These are phyloP conservation scores for Colletotrichum viniferum DNA, from an alignment of 2,329 filamentous ascomycete species.

Conservation along the genomic window DNA sequence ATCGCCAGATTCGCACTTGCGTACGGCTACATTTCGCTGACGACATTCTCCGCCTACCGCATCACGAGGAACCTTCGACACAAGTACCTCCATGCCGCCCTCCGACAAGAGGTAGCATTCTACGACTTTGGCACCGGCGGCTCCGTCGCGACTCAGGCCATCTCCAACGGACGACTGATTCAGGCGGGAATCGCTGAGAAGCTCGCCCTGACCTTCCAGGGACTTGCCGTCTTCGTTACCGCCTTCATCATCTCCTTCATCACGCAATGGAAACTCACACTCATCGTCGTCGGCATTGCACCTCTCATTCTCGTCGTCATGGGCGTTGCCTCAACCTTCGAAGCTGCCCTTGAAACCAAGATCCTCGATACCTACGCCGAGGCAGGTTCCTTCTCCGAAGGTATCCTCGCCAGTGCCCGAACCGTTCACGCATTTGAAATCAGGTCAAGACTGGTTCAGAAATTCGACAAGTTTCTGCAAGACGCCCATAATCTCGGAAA, in stretches of 20 bases:
- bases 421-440: constrained; percentile 50
- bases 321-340: constrained; percentile 27
- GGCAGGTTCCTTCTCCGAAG: constrained; percentile 39
- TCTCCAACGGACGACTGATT: constrained; percentile 48
- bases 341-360: constrained; percentile 36
- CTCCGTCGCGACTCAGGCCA: constrained; percentile 46
- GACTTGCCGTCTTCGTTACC: constrained; percentile 39
- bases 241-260: constrained; percentile 43
- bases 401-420: constrained; percentile 39
- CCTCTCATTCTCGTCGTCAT: constrained; percentile 35
- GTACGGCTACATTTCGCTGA: constrained; percentile 48
- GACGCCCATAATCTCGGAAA: constrained; percentile 39
- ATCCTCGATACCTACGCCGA: constrained; percentile 38
- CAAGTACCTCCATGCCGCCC: constrained; percentile 52
- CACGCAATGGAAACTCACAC: constrained; percentile 48
- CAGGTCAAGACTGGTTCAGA: constrained; percentile 38
- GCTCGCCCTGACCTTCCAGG: constrained; percentile 43
- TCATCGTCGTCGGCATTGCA: constrained; percentile 39
- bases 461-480: constrained; percentile 41
- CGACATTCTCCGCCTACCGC: constrained; percentile 55
- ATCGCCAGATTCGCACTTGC: constrained; percentile 55
- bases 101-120: constrained; percentile 55
- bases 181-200: constrained; percentile 46
- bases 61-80: constrained; percentile 53
- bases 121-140: constrained; percentile 49